A percentile compares a stretch with the other conserved stretches of the same genome.
Conservation (phyloP, 768 basidiomycete species). For the Lactarius vividus region DNA sequence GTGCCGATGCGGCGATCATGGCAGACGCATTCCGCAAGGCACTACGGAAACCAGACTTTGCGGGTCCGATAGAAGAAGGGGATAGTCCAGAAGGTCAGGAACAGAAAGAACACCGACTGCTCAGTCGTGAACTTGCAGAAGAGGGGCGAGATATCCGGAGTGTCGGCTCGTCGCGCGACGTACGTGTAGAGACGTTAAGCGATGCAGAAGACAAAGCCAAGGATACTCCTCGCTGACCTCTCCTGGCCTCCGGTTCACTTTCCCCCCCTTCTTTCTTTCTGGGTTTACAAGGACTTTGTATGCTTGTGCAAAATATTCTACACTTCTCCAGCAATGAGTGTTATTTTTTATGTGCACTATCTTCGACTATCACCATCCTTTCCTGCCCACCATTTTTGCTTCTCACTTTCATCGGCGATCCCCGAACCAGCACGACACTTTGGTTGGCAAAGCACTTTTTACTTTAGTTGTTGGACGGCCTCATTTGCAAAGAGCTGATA, state of each 20-base stretch:
- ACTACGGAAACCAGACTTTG: conserved; percentile 85
- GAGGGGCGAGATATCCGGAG: conserved; percentile 88
- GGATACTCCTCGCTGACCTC: conserved; percentile 27
- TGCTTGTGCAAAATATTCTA: conserved; percentile 26
- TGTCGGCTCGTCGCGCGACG: conserved; percentile 75
- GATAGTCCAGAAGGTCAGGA: conserved; percentile 53
- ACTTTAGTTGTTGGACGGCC: conserved; percentile 21
- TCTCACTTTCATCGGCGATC: conserved; percentile 6
- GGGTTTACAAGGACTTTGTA: conserved; percentile 27
- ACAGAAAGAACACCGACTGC: conserved; percentile 41
- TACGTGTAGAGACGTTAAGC: conserved; percentile 69
- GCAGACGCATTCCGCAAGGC: conserved; percentile 89
- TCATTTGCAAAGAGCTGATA: conserved; percentile 16
- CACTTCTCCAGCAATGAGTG: conserved; percentile 22
- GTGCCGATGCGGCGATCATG: conserved; percentile 88
- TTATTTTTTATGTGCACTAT: conserved; percentile 26
- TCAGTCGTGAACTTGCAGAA: conserved; percentile 78
- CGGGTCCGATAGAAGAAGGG: conserved; percentile 69
- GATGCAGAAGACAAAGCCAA: conserved; percentile 40
- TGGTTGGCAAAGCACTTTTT: conserved; percentile 17
- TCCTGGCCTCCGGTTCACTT: background rate
- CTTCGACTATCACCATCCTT: conserved; percentile 21
- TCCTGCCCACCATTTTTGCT: conserved; percentile 9
- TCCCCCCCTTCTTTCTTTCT: conserved; percentile 8
- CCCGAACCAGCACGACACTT: conserved; percentile 4